phyloP scores from a whole-genome alignment of 495 filamentous ascomycete species.

The Tuber aestivum region DNA sequence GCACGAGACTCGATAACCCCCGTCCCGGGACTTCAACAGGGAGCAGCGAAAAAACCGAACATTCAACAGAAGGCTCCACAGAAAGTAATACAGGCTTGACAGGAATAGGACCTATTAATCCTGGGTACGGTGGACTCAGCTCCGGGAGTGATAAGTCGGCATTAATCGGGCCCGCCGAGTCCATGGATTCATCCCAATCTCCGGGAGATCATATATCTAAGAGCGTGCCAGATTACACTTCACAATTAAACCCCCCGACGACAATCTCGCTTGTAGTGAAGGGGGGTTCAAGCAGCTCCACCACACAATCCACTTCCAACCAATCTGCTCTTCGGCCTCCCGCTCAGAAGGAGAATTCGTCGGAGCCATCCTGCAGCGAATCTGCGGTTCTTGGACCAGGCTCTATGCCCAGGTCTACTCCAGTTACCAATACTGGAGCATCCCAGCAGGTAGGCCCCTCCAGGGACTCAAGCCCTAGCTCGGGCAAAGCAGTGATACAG shows the following conservation, averaged over 20 bases:
- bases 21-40: not conserved
- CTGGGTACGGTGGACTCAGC: not conserved
- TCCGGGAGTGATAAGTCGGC: not conserved
- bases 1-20: not conserved
- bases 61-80: not conserved
- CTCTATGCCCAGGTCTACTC: not conserved
- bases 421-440: not conserved
- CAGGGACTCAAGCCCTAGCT: not conserved
- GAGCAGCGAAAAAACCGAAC: not conserved
- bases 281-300: not conserved
- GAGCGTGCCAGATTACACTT: not conserved
- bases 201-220: not conserved
- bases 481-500: not conserved
- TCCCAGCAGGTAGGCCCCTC: not conserved
- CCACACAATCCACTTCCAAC: not conserved
- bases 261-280: not conserved
- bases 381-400: not conserved
- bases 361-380: not conserved
- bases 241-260: not conserved
- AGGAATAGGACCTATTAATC: not conserved
- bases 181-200: not conserved
- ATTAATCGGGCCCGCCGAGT: not conserved
- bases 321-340: not conserved
- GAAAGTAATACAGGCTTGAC: not conserved
- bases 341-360: not conserved